Percentiles rank a stretch among this genome's conserved stretches.
These are phyloP conservation scores for Phoenix dactylifera DNA, from an alignment of 176 grass and related monocot species.

Conservation along the genomic window DNA sequence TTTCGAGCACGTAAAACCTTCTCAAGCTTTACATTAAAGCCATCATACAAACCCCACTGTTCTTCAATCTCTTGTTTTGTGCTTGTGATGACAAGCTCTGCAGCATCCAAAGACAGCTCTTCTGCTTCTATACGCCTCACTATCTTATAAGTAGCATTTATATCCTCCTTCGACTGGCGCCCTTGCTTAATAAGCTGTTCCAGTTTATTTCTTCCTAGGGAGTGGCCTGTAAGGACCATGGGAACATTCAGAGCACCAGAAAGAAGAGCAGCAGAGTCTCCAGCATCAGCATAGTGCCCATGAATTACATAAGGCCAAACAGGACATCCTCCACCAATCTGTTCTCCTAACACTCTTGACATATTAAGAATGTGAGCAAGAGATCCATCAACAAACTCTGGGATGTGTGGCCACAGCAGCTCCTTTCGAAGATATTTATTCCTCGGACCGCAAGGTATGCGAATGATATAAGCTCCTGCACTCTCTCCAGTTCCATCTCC, in stretches of 20 bases:
- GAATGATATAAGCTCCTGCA: slow-evolving; percentile 69
- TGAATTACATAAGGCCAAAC: slow-evolving; percentile 79
- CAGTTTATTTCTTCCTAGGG: slow-evolving; percentile 77
- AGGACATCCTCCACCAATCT: slow-evolving; percentile 51
- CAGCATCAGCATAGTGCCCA: slow-evolving; percentile 83
- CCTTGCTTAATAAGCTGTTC: slow-evolving; percentile 86
- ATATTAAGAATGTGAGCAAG: slow-evolving; percentile 65
- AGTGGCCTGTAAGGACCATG: slow-evolving; percentile 86
- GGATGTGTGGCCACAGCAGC: slow-evolving; percentile 68
- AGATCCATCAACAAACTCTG: slow-evolving; percentile 87
- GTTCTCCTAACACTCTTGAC: slow-evolving; percentile 72
- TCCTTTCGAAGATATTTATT: slow-evolving; percentile 77
- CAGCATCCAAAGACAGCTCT: slow-evolving; percentile 70
- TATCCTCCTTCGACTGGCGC: slow-evolving; percentile 62
- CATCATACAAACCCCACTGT: slow-evolving; percentile 79
- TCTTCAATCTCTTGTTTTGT: slow-evolving; percentile 81
- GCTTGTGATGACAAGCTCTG: slow-evolving; percentile 82
- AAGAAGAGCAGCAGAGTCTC: slow-evolving; percentile 74
- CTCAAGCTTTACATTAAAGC: slow-evolving; percentile 67
- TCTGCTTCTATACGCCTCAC: slow-evolving; percentile 77
- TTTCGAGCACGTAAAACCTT: slow-evolving; percentile 50
- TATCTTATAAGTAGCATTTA: slow-evolving; percentile 79
- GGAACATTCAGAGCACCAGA: slow-evolving; percentile 81
- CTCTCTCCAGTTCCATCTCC: slow-evolving; percentile 55
- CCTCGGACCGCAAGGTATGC: slow-evolving; percentile 79